Conservation (phyloP, 2,329 filamentous ascomycete species). For the Escovopsis sp. region DNA sequence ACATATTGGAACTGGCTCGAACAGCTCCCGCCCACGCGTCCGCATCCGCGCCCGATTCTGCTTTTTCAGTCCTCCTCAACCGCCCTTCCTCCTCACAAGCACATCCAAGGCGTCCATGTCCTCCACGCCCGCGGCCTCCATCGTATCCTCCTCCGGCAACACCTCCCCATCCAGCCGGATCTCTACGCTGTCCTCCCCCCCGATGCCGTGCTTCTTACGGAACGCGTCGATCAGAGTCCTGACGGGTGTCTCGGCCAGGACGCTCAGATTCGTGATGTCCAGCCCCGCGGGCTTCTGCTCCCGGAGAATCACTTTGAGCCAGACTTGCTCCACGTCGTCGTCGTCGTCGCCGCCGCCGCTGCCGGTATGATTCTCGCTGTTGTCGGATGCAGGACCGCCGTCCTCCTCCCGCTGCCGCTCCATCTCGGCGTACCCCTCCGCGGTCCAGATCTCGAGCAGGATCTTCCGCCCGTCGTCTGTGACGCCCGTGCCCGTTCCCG, state of each 20-base stretch:
- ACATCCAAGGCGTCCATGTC: conserved; percentile 68
- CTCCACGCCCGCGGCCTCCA: conserved; percentile 55
- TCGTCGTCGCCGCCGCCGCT: conserved; percentile 14
- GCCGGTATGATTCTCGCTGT: conserved; percentile 21
- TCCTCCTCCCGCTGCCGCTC: conserved; percentile 33
- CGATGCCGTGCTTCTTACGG: conserved; percentile 35
- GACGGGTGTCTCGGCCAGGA: conserved; percentile 40
- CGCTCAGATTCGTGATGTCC: conserved; percentile 34
- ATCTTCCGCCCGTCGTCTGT: conserved; percentile 36
- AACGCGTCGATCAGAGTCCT: conserved; percentile 48
- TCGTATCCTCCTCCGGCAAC: conserved; percentile 41
- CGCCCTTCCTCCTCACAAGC: conserved; percentile 34
- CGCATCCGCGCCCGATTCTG: background rate
- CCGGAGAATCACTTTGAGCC: conserved; percentile 37
- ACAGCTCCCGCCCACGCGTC: too few relatives aligned
- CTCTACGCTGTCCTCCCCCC: conserved; percentile 35
- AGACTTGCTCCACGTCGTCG: conserved; percentile 13
- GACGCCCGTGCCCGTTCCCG: too few relatives aligned
- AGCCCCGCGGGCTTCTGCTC: conserved; percentile 31
- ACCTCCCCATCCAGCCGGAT: conserved; percentile 64
- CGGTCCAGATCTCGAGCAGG: conserved; percentile 65
- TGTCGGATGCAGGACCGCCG: conserved; percentile 25
- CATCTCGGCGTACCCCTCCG: conserved; percentile 39
- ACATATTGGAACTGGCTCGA: too few relatives aligned
- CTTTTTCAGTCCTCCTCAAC: too few relatives aligned